Percentiles rank a stretch among this genome's conserved stretches.
phyloP scores from a whole-genome alignment of 2,329 filamentous ascomycete genomes.

The Colletotrichum sp. region DNA sequence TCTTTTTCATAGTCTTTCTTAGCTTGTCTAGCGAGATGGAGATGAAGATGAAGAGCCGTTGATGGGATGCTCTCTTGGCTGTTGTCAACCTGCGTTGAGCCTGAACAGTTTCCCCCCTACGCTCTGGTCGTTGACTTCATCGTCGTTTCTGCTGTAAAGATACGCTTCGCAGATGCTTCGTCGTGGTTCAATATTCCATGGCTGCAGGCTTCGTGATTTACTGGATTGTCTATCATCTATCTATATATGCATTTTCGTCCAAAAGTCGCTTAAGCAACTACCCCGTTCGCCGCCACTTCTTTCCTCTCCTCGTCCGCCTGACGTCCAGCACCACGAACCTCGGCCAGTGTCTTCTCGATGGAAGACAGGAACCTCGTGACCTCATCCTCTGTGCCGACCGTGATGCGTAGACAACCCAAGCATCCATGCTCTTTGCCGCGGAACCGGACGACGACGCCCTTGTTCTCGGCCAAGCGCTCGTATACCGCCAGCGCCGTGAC shows the following conservation, averaged over 20 bases:
- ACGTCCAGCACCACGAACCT: constrained; percentile 41
- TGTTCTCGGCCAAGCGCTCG: constrained; percentile 80
- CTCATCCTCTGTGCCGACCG: constrained; percentile 88
- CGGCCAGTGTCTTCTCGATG: constrained; percentile 55
- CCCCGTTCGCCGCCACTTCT: constrained; percentile 38
- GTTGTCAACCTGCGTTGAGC: not conserved
- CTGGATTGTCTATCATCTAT: constrained; percentile 4
- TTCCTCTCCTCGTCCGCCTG: constrained; percentile 37
- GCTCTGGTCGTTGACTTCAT: not conserved
- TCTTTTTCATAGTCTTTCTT: not conserved
- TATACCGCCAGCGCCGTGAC: constrained; percentile 80
- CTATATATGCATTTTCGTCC: not conserved
- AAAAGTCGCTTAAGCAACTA: constrained; percentile 36
- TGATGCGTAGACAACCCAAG: constrained; percentile 86
- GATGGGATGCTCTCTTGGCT: not conserved
- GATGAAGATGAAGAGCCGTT: not conserved
- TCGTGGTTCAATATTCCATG: not conserved
- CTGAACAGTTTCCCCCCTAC: not conserved
- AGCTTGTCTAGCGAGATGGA: not conserved
- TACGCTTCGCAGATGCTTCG: not conserved
- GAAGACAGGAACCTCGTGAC: constrained; percentile 79
- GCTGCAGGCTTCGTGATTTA: not conserved
- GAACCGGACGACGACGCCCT: constrained; percentile 92
- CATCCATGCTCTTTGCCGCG: constrained; percentile 92
- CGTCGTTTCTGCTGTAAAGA: not conserved